These are phyloP conservation scores for Stygiomarasmius scandens DNA, from an alignment of 1,284 basidiomycete genomes.

Conservation along the genomic window DNA sequence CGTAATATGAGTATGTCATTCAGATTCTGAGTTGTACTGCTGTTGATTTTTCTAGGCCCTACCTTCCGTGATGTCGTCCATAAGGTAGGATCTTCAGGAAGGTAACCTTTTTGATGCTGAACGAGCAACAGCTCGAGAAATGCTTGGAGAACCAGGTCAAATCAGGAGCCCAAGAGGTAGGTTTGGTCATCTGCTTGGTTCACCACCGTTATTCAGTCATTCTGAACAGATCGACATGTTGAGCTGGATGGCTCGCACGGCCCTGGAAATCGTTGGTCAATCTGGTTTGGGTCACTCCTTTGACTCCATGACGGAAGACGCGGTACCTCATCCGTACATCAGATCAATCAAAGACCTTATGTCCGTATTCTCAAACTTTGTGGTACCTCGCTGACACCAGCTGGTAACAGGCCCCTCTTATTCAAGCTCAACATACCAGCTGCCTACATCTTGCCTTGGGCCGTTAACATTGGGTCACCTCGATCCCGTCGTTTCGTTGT, in stretches of 20 bases:
- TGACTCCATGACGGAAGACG: constrained; percentile 15
- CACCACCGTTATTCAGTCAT: too few species aligned
- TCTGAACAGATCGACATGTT: constrained; percentile 20
- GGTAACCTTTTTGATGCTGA: not conserved
- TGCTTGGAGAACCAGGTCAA: too few species aligned
- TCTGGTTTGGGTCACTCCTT: constrained; percentile 23
- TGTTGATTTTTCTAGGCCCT: constrained; percentile 1
- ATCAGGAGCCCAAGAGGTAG: too few species aligned
- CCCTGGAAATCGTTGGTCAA: constrained; percentile 25
- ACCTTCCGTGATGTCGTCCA: constrained; percentile 7
- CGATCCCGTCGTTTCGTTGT: constrained; percentile 7
- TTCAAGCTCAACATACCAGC: constrained; percentile 9
- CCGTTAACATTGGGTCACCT: constrained; percentile 4
- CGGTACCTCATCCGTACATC: constrained; percentile 16
- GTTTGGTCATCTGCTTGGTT: too few species aligned
- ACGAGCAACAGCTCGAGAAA: not conserved
- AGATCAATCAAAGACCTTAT: constrained; percentile 13
- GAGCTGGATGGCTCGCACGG: constrained; percentile 19
- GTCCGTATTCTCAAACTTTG: constrained; percentile 9
- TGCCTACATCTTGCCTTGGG: constrained; percentile 14
- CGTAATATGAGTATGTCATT: constrained; percentile 11
- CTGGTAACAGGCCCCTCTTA: not conserved
- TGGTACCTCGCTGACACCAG: not conserved
- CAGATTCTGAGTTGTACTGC: not conserved
- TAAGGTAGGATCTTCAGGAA: not conserved